These are phyloP conservation scores for Prunus yedoensis DNA, from an alignment of 331 rosid species.

Conservation along the genomic window DNA sequence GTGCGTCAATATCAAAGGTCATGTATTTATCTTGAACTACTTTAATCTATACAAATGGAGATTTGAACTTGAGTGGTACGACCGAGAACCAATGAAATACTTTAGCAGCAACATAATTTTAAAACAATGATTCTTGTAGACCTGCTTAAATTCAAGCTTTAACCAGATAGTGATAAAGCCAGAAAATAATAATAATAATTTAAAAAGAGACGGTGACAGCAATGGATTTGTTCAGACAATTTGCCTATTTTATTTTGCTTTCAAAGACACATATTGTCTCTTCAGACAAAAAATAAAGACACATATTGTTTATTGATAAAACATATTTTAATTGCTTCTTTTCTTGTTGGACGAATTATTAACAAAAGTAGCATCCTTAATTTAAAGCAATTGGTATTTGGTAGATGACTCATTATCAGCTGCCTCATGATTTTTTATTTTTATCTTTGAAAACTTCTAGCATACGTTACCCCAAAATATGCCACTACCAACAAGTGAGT, in stretches of 20 bases:
- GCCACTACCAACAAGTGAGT: neutral
- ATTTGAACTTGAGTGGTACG: no score
- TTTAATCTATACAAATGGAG: no score
- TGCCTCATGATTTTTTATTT: neutral
- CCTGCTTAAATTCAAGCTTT: neutral
- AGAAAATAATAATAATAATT: no score
- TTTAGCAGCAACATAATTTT: neutral
- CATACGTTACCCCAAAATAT: neutral
- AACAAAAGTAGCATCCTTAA: neutral
- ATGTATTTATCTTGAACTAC: neutral
- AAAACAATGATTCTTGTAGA: neutral
- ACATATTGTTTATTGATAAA: no score
- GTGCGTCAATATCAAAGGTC: neutral
- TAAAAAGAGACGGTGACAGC: neutral
- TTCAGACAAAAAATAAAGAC: no score
- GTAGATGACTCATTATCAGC: slow-evolving; percentile 23
- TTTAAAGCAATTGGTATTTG: slow-evolving; percentile 6
- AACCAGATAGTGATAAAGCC: neutral
- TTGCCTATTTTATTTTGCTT: neutral
- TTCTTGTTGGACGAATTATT: neutral
- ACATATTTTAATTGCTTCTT: neutral
- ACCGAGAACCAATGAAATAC: neutral
- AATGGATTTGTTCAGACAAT: neutral
- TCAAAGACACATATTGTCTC: neutral
- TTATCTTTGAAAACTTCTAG: neutral